A percentile compares a stretch with the other conserved stretches of the same genome.
Evolutionary conservation across 2,329 filamentous ascomycete genomes (phyloP).

Genomic region (Beauveria bassiana): DNA sequence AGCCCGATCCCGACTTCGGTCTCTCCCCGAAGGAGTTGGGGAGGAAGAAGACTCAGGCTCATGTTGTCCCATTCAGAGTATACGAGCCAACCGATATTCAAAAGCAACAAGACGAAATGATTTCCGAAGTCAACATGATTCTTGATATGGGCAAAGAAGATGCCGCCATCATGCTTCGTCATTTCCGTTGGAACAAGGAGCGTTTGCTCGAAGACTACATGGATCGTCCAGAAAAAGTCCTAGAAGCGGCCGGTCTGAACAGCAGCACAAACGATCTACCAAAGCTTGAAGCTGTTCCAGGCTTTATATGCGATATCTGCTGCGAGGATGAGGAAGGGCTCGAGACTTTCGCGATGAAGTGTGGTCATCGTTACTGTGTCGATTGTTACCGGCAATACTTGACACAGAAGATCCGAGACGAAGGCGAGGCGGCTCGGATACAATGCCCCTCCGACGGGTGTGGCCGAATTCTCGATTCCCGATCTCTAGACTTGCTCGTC

Average conservation of each 20-base stretch:
- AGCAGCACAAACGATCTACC: constrained; percentile 54
- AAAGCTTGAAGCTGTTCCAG: constrained; percentile 61
- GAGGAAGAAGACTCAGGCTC: constrained; percentile 64
- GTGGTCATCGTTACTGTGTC: constrained; percentile 86
- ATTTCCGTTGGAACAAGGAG: constrained; percentile 95
- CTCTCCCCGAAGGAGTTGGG: constrained; percentile 53
- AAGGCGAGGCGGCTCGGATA: constrained; percentile 91
- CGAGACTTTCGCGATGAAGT: constrained; percentile 87
- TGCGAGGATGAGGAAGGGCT: constrained; percentile 77
- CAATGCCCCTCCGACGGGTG: constrained; percentile 87
- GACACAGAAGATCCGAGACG: constrained; percentile 84
- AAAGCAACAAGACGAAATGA: constrained; percentile 73
- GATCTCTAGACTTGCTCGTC: constrained; percentile 73
- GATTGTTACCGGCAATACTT: constrained; percentile 91
- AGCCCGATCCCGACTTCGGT: constrained; percentile 47
- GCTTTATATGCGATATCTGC: constrained; percentile 91
- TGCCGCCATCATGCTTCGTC: constrained; percentile 78
- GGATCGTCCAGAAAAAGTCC: constrained; percentile 71
- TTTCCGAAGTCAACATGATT: constrained; percentile 86
- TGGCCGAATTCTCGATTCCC: constrained; percentile 83
- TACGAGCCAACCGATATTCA: constrained; percentile 75
- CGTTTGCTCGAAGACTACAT: constrained; percentile 92
- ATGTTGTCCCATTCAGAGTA: constrained; percentile 80
- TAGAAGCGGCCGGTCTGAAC: constrained; percentile 78
- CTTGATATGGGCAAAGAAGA: constrained; percentile 84